A percentile compares a stretch with the other conserved stretches of the same genome.
phyloP scores from a whole-genome alignment of 1,284 basidiomycete genomes.

The Trichosporon sp. region DNA sequence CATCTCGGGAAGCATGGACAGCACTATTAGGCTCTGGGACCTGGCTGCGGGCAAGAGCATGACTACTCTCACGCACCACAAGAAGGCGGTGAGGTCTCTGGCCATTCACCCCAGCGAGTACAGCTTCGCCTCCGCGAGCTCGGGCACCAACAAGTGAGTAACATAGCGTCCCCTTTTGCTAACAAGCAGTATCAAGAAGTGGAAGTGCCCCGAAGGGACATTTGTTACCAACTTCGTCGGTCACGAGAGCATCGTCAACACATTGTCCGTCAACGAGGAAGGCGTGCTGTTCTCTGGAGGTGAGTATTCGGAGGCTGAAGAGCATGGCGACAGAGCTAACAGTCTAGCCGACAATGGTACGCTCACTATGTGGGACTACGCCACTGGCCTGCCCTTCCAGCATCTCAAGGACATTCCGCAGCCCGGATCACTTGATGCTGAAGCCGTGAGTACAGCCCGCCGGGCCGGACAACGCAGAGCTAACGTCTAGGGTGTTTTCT shows the following conservation, averaged over 20 bases:
- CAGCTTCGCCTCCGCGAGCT: conserved; percentile 88
- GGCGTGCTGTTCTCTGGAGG: conserved; percentile 96
- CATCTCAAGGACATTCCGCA: conserved; percentile 90
- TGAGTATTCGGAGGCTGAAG: conserved; percentile 46
- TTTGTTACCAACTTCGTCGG: conserved; percentile 95
- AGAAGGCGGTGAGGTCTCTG: conserved; percentile 91
- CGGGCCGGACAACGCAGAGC: neutral
- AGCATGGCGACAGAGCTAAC: neutral
- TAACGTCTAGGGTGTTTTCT: conserved; percentile 61
- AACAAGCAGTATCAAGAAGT: conserved; percentile 78
- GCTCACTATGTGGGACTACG: conserved; percentile 87
- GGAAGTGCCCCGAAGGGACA: conserved; percentile 93
- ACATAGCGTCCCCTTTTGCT: neutral
- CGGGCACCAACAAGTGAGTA: conserved; percentile 79
- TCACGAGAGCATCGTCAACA: conserved; percentile 97
- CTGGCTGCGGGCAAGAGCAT: conserved; percentile 96
- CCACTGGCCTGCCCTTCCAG: conserved; percentile 92
- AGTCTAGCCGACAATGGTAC: conserved; percentile 77
- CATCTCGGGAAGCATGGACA: conserved; percentile 97
- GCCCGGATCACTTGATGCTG: conserved; percentile 93
- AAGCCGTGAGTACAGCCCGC: conserved; percentile 60
- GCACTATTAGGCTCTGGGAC: conserved; percentile 95
- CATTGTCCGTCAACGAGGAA: conserved; percentile 85
- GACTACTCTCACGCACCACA: conserved; percentile 94
- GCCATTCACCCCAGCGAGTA: conserved; percentile 95